Evolutionary conservation across 2,329 filamentous ascomycete species (phyloP), one percentile per base, ranked within the genome.

Genomic region (Periconia macrospinosa): DNA sequence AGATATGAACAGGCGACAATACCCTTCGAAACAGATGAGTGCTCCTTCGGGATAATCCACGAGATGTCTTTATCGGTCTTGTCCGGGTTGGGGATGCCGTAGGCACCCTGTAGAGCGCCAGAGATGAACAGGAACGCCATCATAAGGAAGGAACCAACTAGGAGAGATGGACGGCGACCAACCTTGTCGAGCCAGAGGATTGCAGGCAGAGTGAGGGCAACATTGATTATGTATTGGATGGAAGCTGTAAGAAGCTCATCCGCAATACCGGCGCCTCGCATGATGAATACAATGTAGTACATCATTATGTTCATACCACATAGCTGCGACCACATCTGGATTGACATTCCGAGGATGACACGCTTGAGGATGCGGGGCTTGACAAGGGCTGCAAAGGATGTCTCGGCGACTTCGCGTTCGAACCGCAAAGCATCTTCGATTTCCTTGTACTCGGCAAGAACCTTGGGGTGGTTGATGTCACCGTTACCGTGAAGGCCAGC

Each of bases 221-320:
- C 83, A 62, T 87, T 87, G 70, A 88, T 85, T 53, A 87, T 78
- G 61, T 86, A 87, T 63, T 86, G 83, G 19, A 87, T 84, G 0
- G 82, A 82, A 0, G 83, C 81, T 1, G 83, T 84, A n/a, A 84
- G 73, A 8, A 87, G 77, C 3, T 82, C 80, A 15, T 82, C 79
- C 1, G 76, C 79, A 47, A 86, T 82, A 30, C 82, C 78, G 2
- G 83, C 82, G 6, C 79, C 78, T 53, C 83, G 76, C 81, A 86
- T 83, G 56, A 86, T 81, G 64, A 84, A 86, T 2, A 85, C 79
- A 41, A 85, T 82, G 57, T 85, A 84, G 63, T 83, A 81, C 78
- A 68, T 73, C 80, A 86, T 82, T 40, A 84, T 80, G 62, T 85
- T 85, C 77, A 85, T 85, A 10, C 83, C 83, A 19, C 78, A 80